Conservation (phyloP, 306 rosid genomes). For the Biancaea sappan region DNA sequence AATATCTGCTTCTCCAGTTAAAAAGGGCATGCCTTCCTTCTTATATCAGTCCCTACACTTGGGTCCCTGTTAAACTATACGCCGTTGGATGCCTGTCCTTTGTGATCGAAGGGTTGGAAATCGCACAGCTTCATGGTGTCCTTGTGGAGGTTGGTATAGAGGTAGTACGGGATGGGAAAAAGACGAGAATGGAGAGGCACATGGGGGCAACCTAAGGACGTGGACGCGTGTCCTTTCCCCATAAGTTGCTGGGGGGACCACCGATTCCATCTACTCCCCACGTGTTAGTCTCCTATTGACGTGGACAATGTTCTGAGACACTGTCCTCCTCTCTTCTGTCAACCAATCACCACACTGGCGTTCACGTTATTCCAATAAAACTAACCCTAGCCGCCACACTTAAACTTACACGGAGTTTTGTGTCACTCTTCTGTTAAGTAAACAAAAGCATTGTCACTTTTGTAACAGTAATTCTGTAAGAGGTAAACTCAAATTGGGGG, state of each 20-base stretch:
- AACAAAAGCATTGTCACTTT: too few species aligned
- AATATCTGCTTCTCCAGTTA: background rate
- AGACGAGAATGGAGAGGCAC: slow-evolving; percentile 40
- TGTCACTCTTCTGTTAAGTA: too few species aligned
- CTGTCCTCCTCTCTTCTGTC: slow-evolving; percentile 30
- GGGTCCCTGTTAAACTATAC: background rate
- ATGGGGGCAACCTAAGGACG: slow-evolving; percentile 42
- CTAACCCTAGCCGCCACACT: slow-evolving; percentile 39
- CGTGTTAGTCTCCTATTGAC: slow-evolving; percentile 26
- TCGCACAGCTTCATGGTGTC: background rate
- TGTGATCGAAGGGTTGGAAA: background rate
- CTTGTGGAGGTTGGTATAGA: background rate
- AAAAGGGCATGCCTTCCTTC: background rate
- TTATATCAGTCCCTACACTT: background rate
- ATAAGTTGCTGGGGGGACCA: slow-evolving; percentile 32
- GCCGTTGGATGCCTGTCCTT: background rate
- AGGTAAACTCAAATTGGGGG: too few species aligned
- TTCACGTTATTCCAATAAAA: too few species aligned
- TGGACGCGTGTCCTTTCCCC: slow-evolving; percentile 49
- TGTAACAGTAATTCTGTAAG: too few species aligned
- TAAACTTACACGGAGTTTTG: background rate
- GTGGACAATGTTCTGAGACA: background rate
- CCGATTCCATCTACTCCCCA: slow-evolving; percentile 33
- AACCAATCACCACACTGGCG: slow-evolving; percentile 34
- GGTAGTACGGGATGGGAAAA: background rate